Conservation (phyloP, 768 basidiomycete species). For the Xerocomus spinulosus region DNA sequence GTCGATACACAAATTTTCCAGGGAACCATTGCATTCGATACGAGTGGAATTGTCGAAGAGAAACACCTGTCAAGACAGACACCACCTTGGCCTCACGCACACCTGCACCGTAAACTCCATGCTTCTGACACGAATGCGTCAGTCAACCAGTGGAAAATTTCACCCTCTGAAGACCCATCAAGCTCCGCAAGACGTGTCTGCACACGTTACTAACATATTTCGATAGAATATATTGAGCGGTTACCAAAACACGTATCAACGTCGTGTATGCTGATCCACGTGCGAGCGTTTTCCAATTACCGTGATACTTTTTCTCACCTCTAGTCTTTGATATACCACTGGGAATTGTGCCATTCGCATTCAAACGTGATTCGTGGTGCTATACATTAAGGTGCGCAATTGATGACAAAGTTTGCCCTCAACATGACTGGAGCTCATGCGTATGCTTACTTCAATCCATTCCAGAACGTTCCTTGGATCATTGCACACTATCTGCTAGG, state of each 20-base stretch:
- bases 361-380: background rate
- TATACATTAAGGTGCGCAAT: conserved; percentile 9
- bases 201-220: no score
- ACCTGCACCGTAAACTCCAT: no score
- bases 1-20: background rate
- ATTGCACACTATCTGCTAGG: no score
- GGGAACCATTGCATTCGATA: conserved; percentile 8
- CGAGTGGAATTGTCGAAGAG: background rate
- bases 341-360: background rate
- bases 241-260: no score
- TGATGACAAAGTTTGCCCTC: background rate
- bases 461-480: background rate
- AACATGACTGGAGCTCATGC: background rate
- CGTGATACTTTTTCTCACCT: background rate
- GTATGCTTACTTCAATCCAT: background rate
- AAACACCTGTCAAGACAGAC: no score
- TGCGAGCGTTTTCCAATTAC: background rate
- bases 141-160: conserved; percentile 1
- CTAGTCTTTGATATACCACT: background rate
- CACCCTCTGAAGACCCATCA: no score
- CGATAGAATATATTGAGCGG: no score
- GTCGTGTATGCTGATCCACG: no score
- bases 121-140: conserved; percentile 5
- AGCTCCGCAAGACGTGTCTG: no score
- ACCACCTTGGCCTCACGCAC: no score